Conservation (phyloP, 2,329 filamentous ascomycete species). For the Epichloe gansuensis region DNA sequence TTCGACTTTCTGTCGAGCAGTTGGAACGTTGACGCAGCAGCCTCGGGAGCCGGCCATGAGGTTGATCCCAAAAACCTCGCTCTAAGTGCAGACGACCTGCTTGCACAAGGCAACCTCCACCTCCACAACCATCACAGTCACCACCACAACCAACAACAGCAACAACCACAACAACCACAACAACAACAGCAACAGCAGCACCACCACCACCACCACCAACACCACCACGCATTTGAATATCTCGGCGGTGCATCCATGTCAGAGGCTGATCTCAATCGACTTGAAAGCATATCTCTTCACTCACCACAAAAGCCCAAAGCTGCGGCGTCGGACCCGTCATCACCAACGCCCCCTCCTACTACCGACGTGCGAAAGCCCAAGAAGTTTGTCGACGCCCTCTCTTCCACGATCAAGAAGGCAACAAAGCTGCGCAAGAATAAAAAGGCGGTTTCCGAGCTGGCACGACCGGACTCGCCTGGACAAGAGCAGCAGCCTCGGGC, state of each 20-base stretch:
- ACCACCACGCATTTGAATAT: constrained; percentile 10
- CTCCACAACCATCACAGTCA: neutral
- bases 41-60: constrained; percentile 16
- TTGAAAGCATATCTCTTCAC: constrained; percentile 35
- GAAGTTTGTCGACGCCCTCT: constrained; percentile 28
- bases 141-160: neutral
- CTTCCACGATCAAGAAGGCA: constrained; percentile 28
- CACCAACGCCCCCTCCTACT: constrained; percentile 20
- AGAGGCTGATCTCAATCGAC: constrained; percentile 32
- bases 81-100: constrained; percentile 7
- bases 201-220: constrained; percentile 5
- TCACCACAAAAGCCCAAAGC: constrained; percentile 19
- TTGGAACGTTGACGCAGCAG: constrained; percentile 16
- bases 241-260: constrained; percentile 29
- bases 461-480: constrained; percentile 19
- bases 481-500: constrained; percentile 14
- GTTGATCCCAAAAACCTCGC: constrained; percentile 18
- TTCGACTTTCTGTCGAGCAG: constrained; percentile 24
- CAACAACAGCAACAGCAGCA: constrained; percentile 2
- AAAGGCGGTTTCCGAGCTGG: constrained; percentile 10
- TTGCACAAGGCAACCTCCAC: neutral
- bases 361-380: constrained; percentile 21
- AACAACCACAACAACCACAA: constrained; percentile 11
- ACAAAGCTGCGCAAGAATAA: constrained; percentile 20
- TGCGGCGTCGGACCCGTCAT: constrained; percentile 18